A percentile compares a stretch with the other conserved stretches of the same genome.
Conservation (phyloP, 768 basidiomycete genomes). For the Tylopilus rubrobrunneus region DNA sequence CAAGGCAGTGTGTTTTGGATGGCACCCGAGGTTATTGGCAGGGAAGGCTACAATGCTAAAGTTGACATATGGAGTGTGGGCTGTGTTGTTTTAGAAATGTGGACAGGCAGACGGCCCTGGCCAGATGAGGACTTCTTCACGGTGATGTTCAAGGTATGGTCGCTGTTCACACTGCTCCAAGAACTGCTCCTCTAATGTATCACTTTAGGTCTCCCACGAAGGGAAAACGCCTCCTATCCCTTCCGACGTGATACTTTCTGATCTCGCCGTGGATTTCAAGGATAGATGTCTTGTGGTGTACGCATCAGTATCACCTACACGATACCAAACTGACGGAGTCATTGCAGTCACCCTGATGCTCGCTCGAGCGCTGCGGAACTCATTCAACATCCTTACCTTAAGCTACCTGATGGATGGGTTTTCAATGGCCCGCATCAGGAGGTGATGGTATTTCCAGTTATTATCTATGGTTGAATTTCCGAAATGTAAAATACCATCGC, state of each 20-base stretch:
- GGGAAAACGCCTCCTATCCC: constrained; percentile 89
- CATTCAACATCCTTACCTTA: constrained; percentile 74
- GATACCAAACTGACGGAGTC: background rate
- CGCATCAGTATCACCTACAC: constrained; percentile 25
- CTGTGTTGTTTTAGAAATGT: constrained; percentile 99
- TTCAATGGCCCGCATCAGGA: constrained; percentile 43
- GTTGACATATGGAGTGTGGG: constrained; percentile 99
- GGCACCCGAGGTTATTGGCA: constrained; percentile 93
- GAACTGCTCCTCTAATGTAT: background rate
- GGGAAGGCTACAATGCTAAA: constrained; percentile 90
- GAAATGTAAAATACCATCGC: too few species aligned
- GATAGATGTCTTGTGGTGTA: constrained; percentile 87
- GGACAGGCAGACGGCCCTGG: constrained; percentile 96
- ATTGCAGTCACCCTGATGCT: constrained; percentile 70
- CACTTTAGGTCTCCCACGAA: constrained; percentile 71
- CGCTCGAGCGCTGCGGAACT: constrained; percentile 79
- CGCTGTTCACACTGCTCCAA: background rate
- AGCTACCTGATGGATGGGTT: constrained; percentile 66
- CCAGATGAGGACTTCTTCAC: constrained; percentile 83
- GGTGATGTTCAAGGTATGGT: constrained; percentile 87
- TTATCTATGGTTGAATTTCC: too few species aligned
- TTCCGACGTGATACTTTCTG: constrained; percentile 69
- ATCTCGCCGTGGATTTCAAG: constrained; percentile 82
- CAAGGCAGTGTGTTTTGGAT: constrained; percentile 99
- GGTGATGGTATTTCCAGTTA: too few species aligned